A percentile compares a stretch with the other conserved stretches of the same genome.
phyloP scores from a whole-genome alignment of 2,329 filamentous ascomycete species.

The Cytospora paraplurivora region DNA sequence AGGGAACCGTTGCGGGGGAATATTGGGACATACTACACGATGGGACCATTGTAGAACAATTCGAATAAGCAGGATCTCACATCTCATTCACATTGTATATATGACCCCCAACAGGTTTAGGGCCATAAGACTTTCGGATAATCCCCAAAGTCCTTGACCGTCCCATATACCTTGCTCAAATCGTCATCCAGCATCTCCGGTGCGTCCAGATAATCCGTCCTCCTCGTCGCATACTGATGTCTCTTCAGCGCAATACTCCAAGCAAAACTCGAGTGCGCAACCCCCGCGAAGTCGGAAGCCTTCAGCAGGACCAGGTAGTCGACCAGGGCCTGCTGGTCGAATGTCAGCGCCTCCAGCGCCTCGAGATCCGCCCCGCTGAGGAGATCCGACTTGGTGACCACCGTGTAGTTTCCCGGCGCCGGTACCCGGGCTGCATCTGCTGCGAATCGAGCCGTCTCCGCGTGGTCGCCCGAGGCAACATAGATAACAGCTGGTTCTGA shows the following conservation, averaged over 20 bases:
- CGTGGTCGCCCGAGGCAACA: constrained; percentile 7
- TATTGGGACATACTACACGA: no score
- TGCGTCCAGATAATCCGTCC: background rate
- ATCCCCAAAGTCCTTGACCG: constrained; percentile 12
- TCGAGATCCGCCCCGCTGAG: background rate
- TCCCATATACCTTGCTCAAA: constrained; percentile 12
- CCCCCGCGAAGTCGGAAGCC: constrained; percentile 19
- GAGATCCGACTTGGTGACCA: constrained; percentile 10
- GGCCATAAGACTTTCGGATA: constrained; percentile 7
- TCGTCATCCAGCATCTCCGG: constrained; percentile 13
- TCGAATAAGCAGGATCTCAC: no score
- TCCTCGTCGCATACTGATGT: constrained; percentile 5
- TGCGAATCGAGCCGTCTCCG: constrained; percentile 1
- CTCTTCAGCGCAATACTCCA: constrained; percentile 20
- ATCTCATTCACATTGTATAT: background rate
- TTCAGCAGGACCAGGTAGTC: constrained; percentile 17
- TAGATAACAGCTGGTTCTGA: constrained; percentile 9
- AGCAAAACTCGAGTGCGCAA: constrained; percentile 20
- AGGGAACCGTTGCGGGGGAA: no score
- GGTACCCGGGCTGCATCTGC: constrained; percentile 2
- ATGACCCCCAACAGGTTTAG: background rate
- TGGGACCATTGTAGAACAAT: no score
- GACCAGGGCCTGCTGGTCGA: constrained; percentile 17
- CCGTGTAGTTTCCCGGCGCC: background rate
- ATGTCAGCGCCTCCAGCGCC: constrained; percentile 1